A percentile compares a stretch with the other conserved stretches of the same genome.
These are phyloP conservation scores for Colletotrichum cordylinicola DNA, from an alignment of 2,329 filamentous ascomycete genomes.

Conservation along the genomic window DNA sequence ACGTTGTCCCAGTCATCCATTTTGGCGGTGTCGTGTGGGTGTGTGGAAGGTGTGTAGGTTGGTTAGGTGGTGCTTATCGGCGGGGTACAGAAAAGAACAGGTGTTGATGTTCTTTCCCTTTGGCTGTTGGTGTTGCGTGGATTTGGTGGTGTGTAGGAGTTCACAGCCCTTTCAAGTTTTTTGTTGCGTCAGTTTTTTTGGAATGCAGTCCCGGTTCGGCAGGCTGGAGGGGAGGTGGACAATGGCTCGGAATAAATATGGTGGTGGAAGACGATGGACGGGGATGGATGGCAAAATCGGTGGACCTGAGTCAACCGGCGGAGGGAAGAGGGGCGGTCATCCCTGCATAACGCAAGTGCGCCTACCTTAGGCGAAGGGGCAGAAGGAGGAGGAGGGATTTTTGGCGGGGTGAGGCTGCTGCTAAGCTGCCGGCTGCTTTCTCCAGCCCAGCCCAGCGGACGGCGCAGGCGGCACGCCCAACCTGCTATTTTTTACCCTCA, in stretches of 20 bases:
- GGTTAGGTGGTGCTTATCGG: not conserved
- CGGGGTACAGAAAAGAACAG: not conserved
- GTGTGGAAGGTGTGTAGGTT: not conserved
- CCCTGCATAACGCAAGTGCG: conserved; percentile 15
- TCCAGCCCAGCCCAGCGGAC: not conserved
- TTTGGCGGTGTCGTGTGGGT: conserved; percentile 49
- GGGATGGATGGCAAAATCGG: conserved; percentile 29
- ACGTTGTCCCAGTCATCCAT: conserved; percentile 84
- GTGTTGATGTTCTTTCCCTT: not conserved
- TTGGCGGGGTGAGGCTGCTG: conserved; percentile 3
- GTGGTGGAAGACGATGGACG: conserved; percentile 30
- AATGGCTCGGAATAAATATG: conserved; percentile 17
- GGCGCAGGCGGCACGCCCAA: not conserved
- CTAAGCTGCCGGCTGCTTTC: not conserved
- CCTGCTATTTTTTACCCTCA: not conserved
- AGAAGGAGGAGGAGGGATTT: not conserved
- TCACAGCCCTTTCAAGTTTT: not conserved
- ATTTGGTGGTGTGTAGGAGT: not conserved
- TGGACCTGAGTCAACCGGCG: conserved; percentile 36
- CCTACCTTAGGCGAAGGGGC: not conserved
- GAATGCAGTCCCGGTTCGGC: not conserved
- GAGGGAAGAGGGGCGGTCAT: conserved; percentile 19
- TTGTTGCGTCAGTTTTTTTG: conserved; percentile 16
- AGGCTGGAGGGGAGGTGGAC: not conserved
- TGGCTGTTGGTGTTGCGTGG: conserved; percentile 20